These are phyloP conservation scores for Neonectria magnoliae DNA, from an alignment of 2,329 filamentous ascomycete genomes.

Conservation along the genomic window DNA sequence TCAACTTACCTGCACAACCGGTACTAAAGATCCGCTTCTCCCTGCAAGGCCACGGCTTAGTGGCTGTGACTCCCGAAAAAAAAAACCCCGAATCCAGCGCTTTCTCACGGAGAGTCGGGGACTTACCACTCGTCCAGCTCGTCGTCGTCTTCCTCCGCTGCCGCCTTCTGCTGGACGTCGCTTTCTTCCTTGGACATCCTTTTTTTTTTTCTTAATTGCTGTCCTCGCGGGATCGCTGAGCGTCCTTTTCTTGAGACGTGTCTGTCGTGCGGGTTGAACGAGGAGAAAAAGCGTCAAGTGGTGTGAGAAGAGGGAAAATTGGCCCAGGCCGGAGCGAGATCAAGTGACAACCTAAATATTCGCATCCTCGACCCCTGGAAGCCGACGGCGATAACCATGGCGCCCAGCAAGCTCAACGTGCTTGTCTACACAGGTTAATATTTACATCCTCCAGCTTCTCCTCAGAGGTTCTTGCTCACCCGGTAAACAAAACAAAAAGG, in stretches of 20 bases:
- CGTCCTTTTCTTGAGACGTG: not conserved
- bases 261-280: constrained; percentile 17
- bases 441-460: constrained; percentile 51
- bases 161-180: constrained; percentile 49
- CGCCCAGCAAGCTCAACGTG: constrained; percentile 81
- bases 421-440: constrained; percentile 86
- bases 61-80: constrained; percentile 22
- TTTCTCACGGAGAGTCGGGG: constrained; percentile 9
- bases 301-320: constrained; percentile 37
- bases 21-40: constrained; percentile 98
- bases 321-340: constrained; percentile 34
- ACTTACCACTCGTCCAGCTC: constrained; percentile 95
- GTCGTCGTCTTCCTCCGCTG: constrained; percentile 63
- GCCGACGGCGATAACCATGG: constrained; percentile 58
- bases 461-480: not conserved
- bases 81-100: constrained; percentile 11
- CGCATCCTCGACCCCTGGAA: constrained; percentile 8
- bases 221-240: not conserved
- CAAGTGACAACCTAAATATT: constrained; percentile 36
- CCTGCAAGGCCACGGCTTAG: constrained; percentile 64
- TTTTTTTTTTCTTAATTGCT: constrained; percentile 1
- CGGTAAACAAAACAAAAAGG: constrained; percentile 64
- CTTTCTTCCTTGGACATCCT: constrained; percentile 64
- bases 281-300: constrained; percentile 30
- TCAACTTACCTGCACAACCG: constrained; percentile 80